These are phyloP conservation scores for Claviceps cyperi DNA, from an alignment of 2,329 filamentous ascomycete species.

Conservation along the genomic window DNA sequence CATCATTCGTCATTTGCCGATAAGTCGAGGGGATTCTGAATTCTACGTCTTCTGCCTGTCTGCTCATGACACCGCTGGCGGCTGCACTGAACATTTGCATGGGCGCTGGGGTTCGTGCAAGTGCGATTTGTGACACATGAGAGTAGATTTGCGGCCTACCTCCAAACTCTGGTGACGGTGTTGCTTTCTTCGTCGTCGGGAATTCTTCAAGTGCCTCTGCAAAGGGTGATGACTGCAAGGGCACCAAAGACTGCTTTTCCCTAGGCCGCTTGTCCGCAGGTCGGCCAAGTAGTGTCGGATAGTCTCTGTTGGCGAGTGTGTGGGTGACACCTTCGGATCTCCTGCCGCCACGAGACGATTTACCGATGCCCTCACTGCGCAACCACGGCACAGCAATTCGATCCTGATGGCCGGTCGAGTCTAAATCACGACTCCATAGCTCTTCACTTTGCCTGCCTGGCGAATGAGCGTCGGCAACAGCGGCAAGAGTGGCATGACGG, in stretches of 20 bases:
- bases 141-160: not conserved
- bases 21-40: not conserved
- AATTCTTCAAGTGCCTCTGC: no score
- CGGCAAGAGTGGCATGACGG: not conserved
- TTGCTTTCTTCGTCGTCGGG: not conserved
- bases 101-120: slow-evolving; percentile 3
- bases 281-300: not conserved
- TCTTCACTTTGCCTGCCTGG: not conserved
- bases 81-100: not conserved
- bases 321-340: not conserved
- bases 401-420: not conserved
- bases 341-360: not conserved
- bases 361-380: not conserved
- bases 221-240: not conserved
- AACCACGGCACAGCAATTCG: not conserved
- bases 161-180: not conserved
- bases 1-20: not conserved
- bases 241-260: no score
- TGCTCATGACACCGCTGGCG: not conserved
- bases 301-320: not conserved
- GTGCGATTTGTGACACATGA: slow-evolving; percentile 1
- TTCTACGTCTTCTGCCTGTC: not conserved
- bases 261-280: not conserved
- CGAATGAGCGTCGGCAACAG: not conserved
- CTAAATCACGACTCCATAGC: not conserved